Percentiles rank a stretch among this genome's conserved stretches.
Evolutionary conservation across 345 rosid genomes (phyloP).

Genomic region (Odontarrhena argentea): DNA sequence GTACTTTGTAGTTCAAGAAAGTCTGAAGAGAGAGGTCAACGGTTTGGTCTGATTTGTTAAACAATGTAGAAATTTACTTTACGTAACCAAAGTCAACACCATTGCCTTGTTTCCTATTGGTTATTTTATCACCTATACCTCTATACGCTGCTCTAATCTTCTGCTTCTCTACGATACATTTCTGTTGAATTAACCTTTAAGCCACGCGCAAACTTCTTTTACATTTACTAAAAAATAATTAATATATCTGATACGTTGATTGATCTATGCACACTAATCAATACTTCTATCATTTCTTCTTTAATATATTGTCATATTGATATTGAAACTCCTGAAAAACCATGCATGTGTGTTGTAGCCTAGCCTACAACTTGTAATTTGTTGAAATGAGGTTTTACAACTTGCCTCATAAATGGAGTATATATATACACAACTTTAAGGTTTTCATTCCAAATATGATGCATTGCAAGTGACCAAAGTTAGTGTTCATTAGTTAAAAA

Average conservation of each 20-base stretch:
- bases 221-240: neutral
- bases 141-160: neutral
- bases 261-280: neutral
- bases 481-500: no score
- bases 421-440: no score
- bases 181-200: conserved; percentile 38
- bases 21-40: conserved; percentile 33
- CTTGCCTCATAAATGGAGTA: no score
- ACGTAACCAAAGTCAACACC: conserved; percentile 37
- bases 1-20: conserved; percentile 21
- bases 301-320: no score
- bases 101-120: conserved; percentile 15
- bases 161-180: conserved; percentile 36
- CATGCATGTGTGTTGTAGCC: no score
- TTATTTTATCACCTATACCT: neutral
- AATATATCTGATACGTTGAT: neutral
- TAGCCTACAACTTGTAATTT: no score
- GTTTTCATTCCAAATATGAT: no score
- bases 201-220: conserved; percentile 26
- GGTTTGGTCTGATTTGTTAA: conserved; percentile 23
- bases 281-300: neutral
- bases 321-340: no score
- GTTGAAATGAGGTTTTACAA: no score
- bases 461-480: no score
- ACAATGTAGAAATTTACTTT: conserved; percentile 29